phyloP scores from a whole-genome alignment of 805 yeast species.

The Starmerella kuoi region DNA sequence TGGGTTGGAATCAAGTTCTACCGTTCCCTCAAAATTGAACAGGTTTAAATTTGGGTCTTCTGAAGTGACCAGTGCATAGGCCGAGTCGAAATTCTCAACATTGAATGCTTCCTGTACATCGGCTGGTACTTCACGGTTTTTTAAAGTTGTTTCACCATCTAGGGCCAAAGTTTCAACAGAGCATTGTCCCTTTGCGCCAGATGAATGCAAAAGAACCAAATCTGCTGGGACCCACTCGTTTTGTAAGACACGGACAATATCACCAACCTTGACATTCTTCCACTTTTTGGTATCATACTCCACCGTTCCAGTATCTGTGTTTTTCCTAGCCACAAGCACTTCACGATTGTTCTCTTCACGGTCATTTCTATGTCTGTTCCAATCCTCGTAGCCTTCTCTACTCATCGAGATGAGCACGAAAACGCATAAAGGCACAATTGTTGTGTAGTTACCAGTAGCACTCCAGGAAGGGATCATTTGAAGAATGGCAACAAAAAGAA shows the following conservation, averaged over 20 bases:
- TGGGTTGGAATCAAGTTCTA: slow-evolving; percentile 25
- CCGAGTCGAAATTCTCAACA: slow-evolving; percentile 35
- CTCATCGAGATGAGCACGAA: slow-evolving; percentile 82
- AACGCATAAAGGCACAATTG: slow-evolving; percentile 75
- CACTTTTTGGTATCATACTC: slow-evolving; percentile 38
- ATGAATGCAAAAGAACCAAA: slow-evolving; percentile 55
- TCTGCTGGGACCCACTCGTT: slow-evolving; percentile 97
- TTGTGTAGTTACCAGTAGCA: slow-evolving; percentile 89
- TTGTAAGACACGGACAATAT: slow-evolving; percentile 54
- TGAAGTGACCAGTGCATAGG: slow-evolving; percentile 35
- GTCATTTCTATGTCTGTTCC: slow-evolving; percentile 74
- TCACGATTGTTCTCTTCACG: slow-evolving; percentile 62
- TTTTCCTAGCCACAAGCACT: slow-evolving; percentile 32
- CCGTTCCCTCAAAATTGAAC: slow-evolving; percentile 75
- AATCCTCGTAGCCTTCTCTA: slow-evolving; percentile 90
- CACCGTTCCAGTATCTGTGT: slow-evolving; percentile 14
- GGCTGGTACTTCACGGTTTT: slow-evolving; percentile 55
- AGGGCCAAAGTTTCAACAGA: slow-evolving; percentile 92
- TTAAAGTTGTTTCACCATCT: slow-evolving; percentile 93
- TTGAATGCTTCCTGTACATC: slow-evolving; percentile 39
- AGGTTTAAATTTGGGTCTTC: slow-evolving; percentile 91
- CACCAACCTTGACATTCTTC: slow-evolving; percentile 82
- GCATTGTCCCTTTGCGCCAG: slow-evolving; percentile 45
- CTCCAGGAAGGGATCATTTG: slow-evolving; percentile 97
- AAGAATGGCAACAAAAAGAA: slow-evolving; percentile 76